phyloP scores from a whole-genome alignment of 352 stramenopile species.

The Pythium phragmitis region DNA sequence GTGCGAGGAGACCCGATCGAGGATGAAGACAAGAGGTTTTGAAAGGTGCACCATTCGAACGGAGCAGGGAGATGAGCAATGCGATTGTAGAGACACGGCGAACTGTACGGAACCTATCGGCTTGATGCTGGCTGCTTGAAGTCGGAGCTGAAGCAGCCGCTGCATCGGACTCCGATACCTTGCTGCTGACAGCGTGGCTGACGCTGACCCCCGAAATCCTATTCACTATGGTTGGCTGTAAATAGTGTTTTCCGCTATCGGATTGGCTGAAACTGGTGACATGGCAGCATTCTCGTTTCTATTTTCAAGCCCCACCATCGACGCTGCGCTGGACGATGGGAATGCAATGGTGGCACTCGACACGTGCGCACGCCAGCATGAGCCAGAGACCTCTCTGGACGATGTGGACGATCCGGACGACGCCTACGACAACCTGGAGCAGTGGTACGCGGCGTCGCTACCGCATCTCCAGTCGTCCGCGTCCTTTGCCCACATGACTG shows the following conservation, averaged over 20 bases:
- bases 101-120: too few species aligned
- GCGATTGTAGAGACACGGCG: too few species aligned
- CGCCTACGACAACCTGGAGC: slow-evolving; percentile 25
- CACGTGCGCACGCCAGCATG: background rate
- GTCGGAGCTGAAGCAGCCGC: too few species aligned
- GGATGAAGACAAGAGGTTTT: too few species aligned
- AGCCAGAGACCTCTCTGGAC: background rate
- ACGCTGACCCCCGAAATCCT: background rate
- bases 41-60: too few species aligned
- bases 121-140: too few species aligned
- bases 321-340: background rate
- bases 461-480: slow-evolving; percentile 19
- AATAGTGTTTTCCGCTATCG: background rate
- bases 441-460: slow-evolving; percentile 30
- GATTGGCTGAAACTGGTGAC: background rate
- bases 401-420: background rate
- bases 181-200: too few species aligned
- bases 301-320: background rate
- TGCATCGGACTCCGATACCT: too few species aligned
- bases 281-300: slow-evolving; percentile 6
- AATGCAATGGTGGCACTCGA: background rate
- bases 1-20: too few species aligned
- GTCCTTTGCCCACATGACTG: slow-evolving; percentile 14
- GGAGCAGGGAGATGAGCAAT: too few species aligned
- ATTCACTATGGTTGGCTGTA: background rate